A percentile compares a stretch with the other conserved stretches of the same genome.
phyloP scores from a whole-genome alignment of 768 basidiomycete genomes.

The Pleurotus ostreatus region DNA sequence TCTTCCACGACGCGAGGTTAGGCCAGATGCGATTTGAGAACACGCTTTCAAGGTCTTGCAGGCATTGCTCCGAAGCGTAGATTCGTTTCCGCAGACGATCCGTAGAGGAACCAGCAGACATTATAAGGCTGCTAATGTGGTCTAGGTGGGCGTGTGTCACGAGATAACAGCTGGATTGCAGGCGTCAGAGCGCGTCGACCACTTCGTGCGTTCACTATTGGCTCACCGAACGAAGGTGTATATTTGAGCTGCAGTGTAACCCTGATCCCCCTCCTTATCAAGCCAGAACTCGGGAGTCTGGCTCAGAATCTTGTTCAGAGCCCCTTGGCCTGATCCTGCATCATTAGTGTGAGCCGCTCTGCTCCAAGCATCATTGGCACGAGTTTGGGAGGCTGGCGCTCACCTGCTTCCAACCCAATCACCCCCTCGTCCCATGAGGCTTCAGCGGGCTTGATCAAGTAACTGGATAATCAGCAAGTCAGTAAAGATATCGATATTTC shows the following conservation, averaged over 20 bases:
- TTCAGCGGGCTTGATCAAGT: constrained; percentile 73
- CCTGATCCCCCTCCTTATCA: constrained; percentile 12
- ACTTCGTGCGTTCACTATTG: not conserved
- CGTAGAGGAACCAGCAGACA: constrained; percentile 74
- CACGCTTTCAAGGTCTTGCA: constrained; percentile 65
- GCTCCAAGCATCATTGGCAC: no score
- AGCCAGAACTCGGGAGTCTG: constrained; percentile 54
- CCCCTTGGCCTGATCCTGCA: constrained; percentile 83
- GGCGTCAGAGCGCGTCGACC: not conserved
- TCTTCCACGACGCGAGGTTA: constrained; percentile 71
- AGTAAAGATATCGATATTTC: constrained; percentile 7
- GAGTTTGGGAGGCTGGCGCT: constrained; percentile 15
- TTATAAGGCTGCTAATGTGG: constrained; percentile 77
- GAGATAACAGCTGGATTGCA: constrained; percentile 65
- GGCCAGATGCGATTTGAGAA: constrained; percentile 87
- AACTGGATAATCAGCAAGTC: constrained; percentile 44
- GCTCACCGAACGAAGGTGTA: constrained; percentile 52
- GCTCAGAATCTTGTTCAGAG: constrained; percentile 58
- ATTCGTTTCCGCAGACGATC: constrained; percentile 59
- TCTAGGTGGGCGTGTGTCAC: constrained; percentile 91
- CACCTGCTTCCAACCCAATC: constrained; percentile 85
- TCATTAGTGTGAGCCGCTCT: not conserved
- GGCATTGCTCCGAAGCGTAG: constrained; percentile 53
- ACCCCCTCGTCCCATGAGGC: constrained; percentile 77
- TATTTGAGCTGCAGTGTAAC: constrained; percentile 41